Percentiles rank a stretch among this genome's conserved stretches.
Evolutionary conservation across 257 asterid species (phyloP).

Genomic region (Penstemon eatonii): DNA sequence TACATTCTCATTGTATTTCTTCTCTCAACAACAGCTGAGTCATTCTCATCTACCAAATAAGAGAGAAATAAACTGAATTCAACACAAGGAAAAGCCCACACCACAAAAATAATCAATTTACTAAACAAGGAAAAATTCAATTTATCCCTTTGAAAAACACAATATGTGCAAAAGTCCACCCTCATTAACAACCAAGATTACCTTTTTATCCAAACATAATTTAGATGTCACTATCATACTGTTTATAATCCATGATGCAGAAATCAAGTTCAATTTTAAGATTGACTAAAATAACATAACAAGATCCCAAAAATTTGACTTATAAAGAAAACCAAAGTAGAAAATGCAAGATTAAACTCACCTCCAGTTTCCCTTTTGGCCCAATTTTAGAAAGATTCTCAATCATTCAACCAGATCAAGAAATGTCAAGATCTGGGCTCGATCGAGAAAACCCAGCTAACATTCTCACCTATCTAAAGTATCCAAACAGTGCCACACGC

Average conservation of each 20-base stretch:
- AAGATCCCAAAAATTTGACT: slow-evolving; percentile 6
- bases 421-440: slow-evolving; percentile 61
- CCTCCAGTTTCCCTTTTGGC: slow-evolving; percentile 30
- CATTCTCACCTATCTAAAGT: slow-evolving; percentile 33
- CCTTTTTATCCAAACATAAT: slow-evolving; percentile 3
- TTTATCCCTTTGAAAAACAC: background rate
- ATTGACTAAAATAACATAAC: background rate
- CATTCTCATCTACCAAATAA: slow-evolving; percentile 33
- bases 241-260: slow-evolving; percentile 22
- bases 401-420: slow-evolving; percentile 41
- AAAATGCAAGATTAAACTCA: slow-evolving; percentile 34
- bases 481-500: slow-evolving; percentile 22
- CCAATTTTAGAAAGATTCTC: slow-evolving; percentile 18
- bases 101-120: slow-evolving; percentile 13
- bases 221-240: slow-evolving; percentile 3
- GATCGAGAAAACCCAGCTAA: slow-evolving; percentile 51
- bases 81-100: slow-evolving; percentile 14
- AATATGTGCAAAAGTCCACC: slow-evolving; percentile 9
- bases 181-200: slow-evolving; percentile 26
- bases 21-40: slow-evolving; percentile 17
- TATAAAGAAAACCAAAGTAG: background rate
- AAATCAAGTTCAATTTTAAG: slow-evolving; percentile 4
- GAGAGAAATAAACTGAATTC: slow-evolving; percentile 13
- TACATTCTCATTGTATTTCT: slow-evolving; percentile 27
- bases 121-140: background rate